Base-by-base conservation (phyloP, 352 stramenopile species). In the Pythium oligandrum region DNA sequence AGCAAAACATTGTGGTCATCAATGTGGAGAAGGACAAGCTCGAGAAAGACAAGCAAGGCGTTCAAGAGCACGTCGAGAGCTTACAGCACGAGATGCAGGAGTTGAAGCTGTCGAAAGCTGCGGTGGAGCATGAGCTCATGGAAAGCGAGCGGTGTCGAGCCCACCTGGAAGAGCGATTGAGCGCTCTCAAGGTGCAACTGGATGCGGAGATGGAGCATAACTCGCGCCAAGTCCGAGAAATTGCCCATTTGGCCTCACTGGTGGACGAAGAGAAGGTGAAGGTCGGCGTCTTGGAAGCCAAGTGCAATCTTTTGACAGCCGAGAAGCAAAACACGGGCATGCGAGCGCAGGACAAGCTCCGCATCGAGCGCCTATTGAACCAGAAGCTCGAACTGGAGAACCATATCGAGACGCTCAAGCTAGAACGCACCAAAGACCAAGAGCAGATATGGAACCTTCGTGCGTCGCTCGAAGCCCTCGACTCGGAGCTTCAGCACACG, bases 311-410 rank as follows among this genome's bases (percentile, higher is more conserved):
- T 1, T 44, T 90, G 4, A 64, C 69, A 9, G 73, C 70, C 0
- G 83, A 90, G 54, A 91, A 91, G 53, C 71, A 85, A 40, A 90
- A 88, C 50, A 83, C 71, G 3, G 79, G 75, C 8, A 90, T 90
- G 78, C 73, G 78, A 0, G 77, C 77, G 6, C 78, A 89, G 64
- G 83, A 93, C 57, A 90, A 90, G 42, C 62, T 90, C 11, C 78
- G 78, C 0, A 91, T 93, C 33, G 83, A 93, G 40, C 49, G 77
- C 8, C 57, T 93, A 0, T 44, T 92, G 0, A 90, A 90, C 51
- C 74, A 92, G 50, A 94, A 92, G 53, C 56, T 88, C 33, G 78
- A 94, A 46, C 66, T 92, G 0, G 77, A 94, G 55, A 76, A 77
- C 8, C 40, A 68, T 3, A 62, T 92, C 0, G 83, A 90, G 26